Evolutionary conservation across 805 yeast genomes (phyloP).

Genomic region (Candida chauliodis): DNA sequence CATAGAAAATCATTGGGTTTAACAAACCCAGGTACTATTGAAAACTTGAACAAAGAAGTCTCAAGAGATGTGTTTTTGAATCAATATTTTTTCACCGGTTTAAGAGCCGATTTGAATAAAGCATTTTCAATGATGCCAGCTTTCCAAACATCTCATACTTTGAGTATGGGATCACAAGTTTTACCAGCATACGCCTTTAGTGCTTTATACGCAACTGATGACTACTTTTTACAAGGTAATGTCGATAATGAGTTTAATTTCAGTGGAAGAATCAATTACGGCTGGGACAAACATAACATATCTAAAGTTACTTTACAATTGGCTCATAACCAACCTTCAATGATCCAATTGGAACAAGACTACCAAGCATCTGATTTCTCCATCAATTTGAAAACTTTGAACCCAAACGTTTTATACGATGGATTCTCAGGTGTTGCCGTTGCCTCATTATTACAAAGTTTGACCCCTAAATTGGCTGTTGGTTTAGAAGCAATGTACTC

Average conservation of each 20-base stretch:
- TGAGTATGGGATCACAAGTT: constrained; percentile 79
- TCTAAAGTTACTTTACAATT: constrained; percentile 86
- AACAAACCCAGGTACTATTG: constrained; percentile 91
- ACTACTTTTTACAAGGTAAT: constrained; percentile 84
- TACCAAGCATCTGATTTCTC: constrained; percentile 87
- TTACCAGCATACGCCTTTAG: constrained; percentile 90
- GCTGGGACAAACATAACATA: constrained; percentile 76
- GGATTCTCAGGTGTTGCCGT: constrained; percentile 84
- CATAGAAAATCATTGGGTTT: constrained; percentile 82
- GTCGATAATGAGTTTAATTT: constrained; percentile 82
- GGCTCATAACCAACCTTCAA: constrained; percentile 83
- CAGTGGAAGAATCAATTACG: constrained; percentile 86
- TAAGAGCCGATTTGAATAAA: constrained; percentile 94
- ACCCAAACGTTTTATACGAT: constrained; percentile 77
- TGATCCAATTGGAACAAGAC: constrained; percentile 96
- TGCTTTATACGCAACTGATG: constrained; percentile 84
- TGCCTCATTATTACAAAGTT: constrained; percentile 84
- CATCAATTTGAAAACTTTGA: constrained; percentile 82
- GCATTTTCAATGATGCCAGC: constrained; percentile 88
- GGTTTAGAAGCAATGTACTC: constrained; percentile 94
- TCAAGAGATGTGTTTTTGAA: constrained; percentile 86
- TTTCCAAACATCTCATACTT: constrained; percentile 94
- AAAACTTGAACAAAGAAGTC: constrained; percentile 90
- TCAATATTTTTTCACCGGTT: constrained; percentile 89
- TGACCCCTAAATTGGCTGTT: constrained; percentile 76